Percentiles rank a stretch among this genome's conserved stretches.
Evolutionary conservation across 2,329 filamentous ascomycete species (phyloP).

Genomic region (Penicillium sp.): DNA sequence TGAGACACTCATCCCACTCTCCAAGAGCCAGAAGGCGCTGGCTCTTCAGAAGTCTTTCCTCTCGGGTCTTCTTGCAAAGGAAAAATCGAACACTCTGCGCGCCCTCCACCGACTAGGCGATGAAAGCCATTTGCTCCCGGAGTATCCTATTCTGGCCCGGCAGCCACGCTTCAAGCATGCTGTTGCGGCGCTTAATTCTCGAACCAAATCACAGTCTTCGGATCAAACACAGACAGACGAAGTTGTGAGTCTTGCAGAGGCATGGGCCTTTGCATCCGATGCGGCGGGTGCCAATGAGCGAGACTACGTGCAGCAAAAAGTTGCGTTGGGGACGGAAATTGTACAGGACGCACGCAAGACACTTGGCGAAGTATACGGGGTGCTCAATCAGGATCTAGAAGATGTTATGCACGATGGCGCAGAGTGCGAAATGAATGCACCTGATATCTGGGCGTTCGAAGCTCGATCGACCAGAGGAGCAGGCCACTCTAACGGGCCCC

Average conservation of each 20-base stretch:
- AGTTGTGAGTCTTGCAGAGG: constrained; percentile 35
- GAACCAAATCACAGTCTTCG: constrained; percentile 14
- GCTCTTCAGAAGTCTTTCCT: constrained; percentile 40
- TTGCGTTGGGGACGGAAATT: constrained; percentile 32
- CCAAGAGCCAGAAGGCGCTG: constrained; percentile 37
- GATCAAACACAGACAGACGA: constrained; percentile 29
- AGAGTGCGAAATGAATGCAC: constrained; percentile 16
- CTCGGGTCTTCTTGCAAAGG: constrained; percentile 38
- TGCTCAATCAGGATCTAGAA: constrained; percentile 36
- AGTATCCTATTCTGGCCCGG: constrained; percentile 38
- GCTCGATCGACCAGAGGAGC: constrained; percentile 24
- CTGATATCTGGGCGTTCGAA: constrained; percentile 35
- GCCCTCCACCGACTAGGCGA: constrained; percentile 41
- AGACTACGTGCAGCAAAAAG: constrained; percentile 35
- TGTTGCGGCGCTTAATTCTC: constrained; percentile 27
- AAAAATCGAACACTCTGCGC: constrained; percentile 37
- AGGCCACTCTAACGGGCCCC: constrained; percentile 16
- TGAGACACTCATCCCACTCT: constrained; percentile 35
- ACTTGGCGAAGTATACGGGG: constrained; percentile 33
- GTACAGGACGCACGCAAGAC: constrained; percentile 29
- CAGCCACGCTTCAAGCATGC: constrained; percentile 39
- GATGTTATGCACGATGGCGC: constrained; percentile 20
- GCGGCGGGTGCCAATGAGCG: constrained; percentile 32
- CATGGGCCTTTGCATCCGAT: constrained; percentile 42
- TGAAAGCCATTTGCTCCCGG: constrained; percentile 44